Evolutionary conservation across 176 grass and related monocot species (phyloP), one percentile per base, ranked within the genome.

Genomic region (Aegilops longissima): DNA sequence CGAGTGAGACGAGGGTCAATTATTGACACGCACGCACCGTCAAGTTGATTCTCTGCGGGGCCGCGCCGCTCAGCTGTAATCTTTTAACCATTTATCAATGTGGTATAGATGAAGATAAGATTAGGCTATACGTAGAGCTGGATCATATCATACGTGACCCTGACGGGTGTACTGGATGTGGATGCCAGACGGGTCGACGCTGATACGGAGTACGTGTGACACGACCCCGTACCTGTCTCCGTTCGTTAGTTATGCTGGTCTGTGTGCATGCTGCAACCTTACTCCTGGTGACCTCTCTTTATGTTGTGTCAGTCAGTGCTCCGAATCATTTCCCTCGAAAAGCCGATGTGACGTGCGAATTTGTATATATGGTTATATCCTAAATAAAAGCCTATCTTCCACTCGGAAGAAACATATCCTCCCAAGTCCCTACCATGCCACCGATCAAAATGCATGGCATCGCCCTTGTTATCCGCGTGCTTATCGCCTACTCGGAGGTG

Each of bases 1-100:
- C 66, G 14, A 29, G 71, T 12, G 7, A 71, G n/a, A 18, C 66
- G 39, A 30, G 6, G 3, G 73, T 10, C 44, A 29, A 75, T 75
- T 75, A 75, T 75, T 51, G 73, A 21, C 18, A 58, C 18, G 17
- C 17, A 20, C 18, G 1, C 42, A 51, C 1, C 73, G 24, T 31
- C 73, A 76, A 76, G 25, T 76, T 52, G 73, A 76, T 76, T 54
- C 44, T 31, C 73, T 33, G 24, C 73, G 45, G 45, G 45, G 13
- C 73, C 73, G 1, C 14, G 51, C 54, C 54, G 52, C 52, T 56
- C 18, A 58, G 54, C 54, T 58, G 0, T 23, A 23, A 4, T 61
- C 9, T 23, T 62, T 17, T 49, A 75, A 49, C 44, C 44, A 29
- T 40, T 40, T 40, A 40, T 40, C 33, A 20, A 36, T 67, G 31